Conservation (phyloP, 2,329 filamentous ascomycete genomes). For the Diaporthe vaccinii region DNA sequence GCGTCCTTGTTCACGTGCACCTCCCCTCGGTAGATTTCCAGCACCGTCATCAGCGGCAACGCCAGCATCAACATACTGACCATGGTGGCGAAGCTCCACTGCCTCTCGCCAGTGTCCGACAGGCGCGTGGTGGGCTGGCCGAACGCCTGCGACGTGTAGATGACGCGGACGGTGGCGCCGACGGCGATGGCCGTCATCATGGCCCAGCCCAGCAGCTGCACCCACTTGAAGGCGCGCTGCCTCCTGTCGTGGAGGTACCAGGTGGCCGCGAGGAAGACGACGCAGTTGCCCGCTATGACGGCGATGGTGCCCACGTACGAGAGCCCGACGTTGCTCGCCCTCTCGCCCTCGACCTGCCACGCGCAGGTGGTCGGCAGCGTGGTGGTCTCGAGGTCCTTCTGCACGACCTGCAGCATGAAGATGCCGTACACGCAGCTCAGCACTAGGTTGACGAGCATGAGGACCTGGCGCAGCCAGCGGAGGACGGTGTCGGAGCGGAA, state of each 20-base stretch:
- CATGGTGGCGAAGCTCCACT: conserved; percentile 75
- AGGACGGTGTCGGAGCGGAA: conserved; percentile 77
- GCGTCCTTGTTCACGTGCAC: conserved; percentile 17
- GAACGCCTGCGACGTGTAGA: conserved; percentile 72
- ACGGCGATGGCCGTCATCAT: conserved; percentile 70
- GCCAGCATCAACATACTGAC: conserved; percentile 70
- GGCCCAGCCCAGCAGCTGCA: conserved; percentile 67
- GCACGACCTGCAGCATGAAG: conserved; percentile 68
- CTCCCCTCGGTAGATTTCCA: conserved; percentile 62
- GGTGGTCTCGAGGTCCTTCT: conserved; percentile 59
- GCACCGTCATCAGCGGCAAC: conserved; percentile 70
- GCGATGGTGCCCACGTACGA: conserved; percentile 72
- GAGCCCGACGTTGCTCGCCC: conserved; percentile 57
- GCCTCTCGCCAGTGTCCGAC: conserved; percentile 65
- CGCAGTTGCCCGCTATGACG: conserved; percentile 69
- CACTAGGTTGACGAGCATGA: conserved; percentile 76
- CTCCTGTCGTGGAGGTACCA: conserved; percentile 74
- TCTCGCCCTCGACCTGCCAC: conserved; percentile 60
- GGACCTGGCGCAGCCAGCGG: conserved; percentile 73
- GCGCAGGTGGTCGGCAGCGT: conserved; percentile 73
- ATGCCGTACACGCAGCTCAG: conserved; percentile 69
- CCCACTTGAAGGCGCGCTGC: conserved; percentile 66
- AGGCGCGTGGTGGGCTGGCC: conserved; percentile 65
- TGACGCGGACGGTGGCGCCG: conserved; percentile 69
- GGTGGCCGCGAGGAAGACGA: conserved; percentile 71